Evolutionary conservation across 2,329 filamentous ascomycete genomes (phyloP), one percentile per base, ranked within the genome.

Genomic region (Colletotrichum ledebouriae): DNA sequence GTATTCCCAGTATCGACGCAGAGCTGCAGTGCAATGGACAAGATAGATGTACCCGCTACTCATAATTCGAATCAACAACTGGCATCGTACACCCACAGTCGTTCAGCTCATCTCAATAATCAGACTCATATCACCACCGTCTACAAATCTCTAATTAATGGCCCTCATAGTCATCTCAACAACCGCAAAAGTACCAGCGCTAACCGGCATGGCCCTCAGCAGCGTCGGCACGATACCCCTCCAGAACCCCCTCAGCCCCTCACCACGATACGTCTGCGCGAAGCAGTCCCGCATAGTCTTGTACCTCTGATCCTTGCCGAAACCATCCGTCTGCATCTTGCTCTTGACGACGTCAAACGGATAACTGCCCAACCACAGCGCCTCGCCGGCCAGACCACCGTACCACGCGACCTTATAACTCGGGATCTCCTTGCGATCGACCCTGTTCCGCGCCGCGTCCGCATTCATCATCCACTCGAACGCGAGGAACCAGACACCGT

Each of bases 321-420:
- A 96, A 0, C 93, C 94, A 81, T 99, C 96, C 67, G 92, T 97
- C 87, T 99, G 96, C 95, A 98, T 98, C 88, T 97, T 98, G 82
- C 94, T 97, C 92, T 99, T 99, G 81, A 99, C 82, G 33, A 99
- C 95, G 81, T 99, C 96, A 72, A 99, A 92, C 22, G 96, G 96
- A 82, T 99, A 99, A 77, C 94, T 97, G 41, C 87, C 87, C 63
- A 99, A 84, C 96, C 96, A 99, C 65, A 99, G 87, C 59, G 90
- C 93, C 85, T 99, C 96, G 73, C 96, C 96, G 0, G 96, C 96
- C 46, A 99, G 80, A 50, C 96, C 96, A 72, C 96, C 96, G 78
- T 98, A 99, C 12, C 93, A 82, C 12, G 96, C 96, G 57, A 99
- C 89, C 82, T 97, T 98, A 80, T 90, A 90, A 59, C 88, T 90